These are phyloP conservation scores for Juglanconis juglandina DNA, from an alignment of 2,329 filamentous ascomycete genomes.

Conservation along the genomic window DNA sequence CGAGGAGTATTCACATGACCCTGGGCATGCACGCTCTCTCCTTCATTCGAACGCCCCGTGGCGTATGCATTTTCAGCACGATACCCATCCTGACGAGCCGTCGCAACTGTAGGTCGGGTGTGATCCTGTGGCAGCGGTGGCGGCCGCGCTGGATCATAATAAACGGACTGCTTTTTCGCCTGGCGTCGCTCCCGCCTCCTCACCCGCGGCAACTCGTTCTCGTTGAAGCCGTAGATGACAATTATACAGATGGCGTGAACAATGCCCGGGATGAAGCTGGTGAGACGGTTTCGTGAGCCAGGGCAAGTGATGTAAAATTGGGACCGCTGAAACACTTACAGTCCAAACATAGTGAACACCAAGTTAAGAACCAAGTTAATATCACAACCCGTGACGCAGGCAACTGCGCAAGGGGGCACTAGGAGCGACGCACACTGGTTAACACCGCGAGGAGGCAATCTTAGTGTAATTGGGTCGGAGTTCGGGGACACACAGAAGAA, in stretches of 20 bases:
- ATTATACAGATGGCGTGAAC: constrained; percentile 75
- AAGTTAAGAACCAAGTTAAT: constrained; percentile 64
- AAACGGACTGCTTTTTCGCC: neutral
- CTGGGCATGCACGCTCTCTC: neutral
- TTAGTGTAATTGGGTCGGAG: neutral
- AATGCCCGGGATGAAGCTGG: constrained; percentile 70
- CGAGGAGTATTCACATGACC: neutral
- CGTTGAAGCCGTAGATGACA: neutral
- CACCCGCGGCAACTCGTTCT: neutral
- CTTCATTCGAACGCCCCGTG: neutral
- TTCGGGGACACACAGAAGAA: neutral
- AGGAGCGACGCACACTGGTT: neutral
- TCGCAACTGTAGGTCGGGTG: neutral
- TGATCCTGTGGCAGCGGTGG: neutral
- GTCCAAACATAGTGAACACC: constrained; percentile 61
- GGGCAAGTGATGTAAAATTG: neutral
- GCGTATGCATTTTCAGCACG: neutral
- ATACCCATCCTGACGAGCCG: neutral
- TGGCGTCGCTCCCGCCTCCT: neutral
- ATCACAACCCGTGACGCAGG: constrained; percentile 61
- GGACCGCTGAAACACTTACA: neutral
- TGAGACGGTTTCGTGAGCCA: neutral
- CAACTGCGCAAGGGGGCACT: constrained; percentile 67
- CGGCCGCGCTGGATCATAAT: neutral
- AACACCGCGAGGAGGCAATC: neutral